Base-by-base conservation (phyloP, 163 green algal species). In the Scenedesmus sp. region DNA sequence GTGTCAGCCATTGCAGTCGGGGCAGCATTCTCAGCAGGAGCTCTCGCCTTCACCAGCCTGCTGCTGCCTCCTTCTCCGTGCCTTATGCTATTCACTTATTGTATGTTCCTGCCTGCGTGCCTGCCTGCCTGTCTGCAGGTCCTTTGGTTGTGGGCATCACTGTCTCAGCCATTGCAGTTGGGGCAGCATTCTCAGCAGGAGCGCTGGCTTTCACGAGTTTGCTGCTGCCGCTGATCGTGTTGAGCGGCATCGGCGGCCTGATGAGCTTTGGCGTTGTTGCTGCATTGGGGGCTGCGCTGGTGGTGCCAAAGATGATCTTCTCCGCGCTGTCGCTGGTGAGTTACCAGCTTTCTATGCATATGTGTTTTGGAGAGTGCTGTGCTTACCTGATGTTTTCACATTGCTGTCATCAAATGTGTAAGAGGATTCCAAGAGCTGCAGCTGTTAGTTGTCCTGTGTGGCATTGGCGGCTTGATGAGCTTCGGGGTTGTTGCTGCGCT, bases 201-300 rank as follows among this genome's bases (percentile, higher is more conserved):
- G 87, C 87, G 52, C 74, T 91, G 2, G 87, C 87, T 2, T 91
- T 91, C 76, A 91, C 74, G 16, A 91, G 76, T 10, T 57, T 91
- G 54, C 74, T 91, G n/a, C 87, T 91, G 26, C 87, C 87, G 7
- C 74, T 91, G 13, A 76, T 91, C 1, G 12, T 91, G n/a, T 55
- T 91, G 13, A 86, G 15, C 15, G n/a, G 74, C 52, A 23, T 91
- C 13, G 87, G 74, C 2, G 87, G 87, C 5, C 13, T 91, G 74
- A 20, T 87, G 55, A 86, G 70, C 59, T 91, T 91, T 86, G 74
- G 87, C 7, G 26, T 91, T 15, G 57, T 91, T 55, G 87, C 70
- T 2, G 79, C 56, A 52, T 56, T 91, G n/a, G 87, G 87, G 8
- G 74, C 74, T 52, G 76, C 76, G 57, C 57, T 91, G 15, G 73